Percentiles rank a stretch among this genome's conserved stretches.
phyloP scores from a whole-genome alignment of 495 filamentous ascomycete species.

The Podospora fimiseda region DNA sequence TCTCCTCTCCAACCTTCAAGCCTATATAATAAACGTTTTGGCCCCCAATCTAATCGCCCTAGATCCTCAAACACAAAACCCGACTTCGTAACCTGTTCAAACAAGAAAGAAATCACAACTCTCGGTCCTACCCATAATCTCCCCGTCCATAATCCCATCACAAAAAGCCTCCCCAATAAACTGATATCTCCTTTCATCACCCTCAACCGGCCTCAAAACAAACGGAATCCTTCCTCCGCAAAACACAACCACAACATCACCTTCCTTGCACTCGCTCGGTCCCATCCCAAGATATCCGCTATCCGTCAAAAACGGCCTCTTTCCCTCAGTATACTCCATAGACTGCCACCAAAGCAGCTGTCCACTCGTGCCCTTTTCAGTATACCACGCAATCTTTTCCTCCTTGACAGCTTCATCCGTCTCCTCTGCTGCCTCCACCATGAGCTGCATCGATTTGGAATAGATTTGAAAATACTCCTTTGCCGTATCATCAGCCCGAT shows the following conservation, averaged over 20 bases:
- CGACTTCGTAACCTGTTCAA: too few relatives aligned
- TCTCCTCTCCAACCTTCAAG: too few relatives aligned
- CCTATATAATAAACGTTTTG: too few relatives aligned
- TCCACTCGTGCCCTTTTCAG: neutral
- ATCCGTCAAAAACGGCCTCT: slow-evolving; percentile 9
- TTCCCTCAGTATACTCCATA: slow-evolving; percentile 3
- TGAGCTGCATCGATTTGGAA: too few relatives aligned
- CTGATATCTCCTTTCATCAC: neutral
- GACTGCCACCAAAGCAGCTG: neutral
- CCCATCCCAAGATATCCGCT: slow-evolving; percentile 16
- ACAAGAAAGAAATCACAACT: neutral
- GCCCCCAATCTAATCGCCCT: too few relatives aligned
- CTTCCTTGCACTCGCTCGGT: neutral
- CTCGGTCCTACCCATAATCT: neutral
- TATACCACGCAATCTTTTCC: neutral
- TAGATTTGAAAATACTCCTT: neutral
- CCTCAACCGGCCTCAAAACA: slow-evolving; percentile 6
- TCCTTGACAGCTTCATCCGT: neutral
- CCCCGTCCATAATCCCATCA: slow-evolving; percentile 18
- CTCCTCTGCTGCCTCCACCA: neutral
- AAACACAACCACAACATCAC: slow-evolving; percentile 11
- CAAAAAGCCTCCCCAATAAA: slow-evolving; percentile 16
- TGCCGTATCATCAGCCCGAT: neutral
- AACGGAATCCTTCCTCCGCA: slow-evolving; percentile 12
- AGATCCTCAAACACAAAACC: too few relatives aligned